Evolutionary conservation across 306 rosid genomes (phyloP).

Genomic region (Trichosanthes truncata): DNA sequence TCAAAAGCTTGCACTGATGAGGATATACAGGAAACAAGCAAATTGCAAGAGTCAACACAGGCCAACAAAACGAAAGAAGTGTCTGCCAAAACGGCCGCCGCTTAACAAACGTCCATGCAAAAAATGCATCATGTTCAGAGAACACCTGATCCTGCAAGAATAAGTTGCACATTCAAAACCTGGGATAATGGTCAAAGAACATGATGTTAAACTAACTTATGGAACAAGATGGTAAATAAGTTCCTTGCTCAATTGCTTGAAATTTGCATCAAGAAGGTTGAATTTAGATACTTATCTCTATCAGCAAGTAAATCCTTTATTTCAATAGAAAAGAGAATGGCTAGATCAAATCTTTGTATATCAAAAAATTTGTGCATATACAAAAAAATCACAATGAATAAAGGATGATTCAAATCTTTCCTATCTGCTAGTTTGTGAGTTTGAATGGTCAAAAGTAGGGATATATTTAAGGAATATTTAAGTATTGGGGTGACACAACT

Average conservation of each 20-base stretch:
- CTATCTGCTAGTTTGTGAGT: background rate
- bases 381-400: background rate
- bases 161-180: constrained; percentile 24
- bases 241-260: background rate
- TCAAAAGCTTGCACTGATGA: constrained; percentile 81
- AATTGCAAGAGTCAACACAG: constrained; percentile 89
- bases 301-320: background rate
- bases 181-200: background rate
- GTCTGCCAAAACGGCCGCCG: constrained; percentile 97
- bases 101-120: constrained; percentile 94
- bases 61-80: constrained; percentile 95
- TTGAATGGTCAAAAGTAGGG: background rate
- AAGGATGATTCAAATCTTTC: background rate
- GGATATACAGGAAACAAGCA: constrained; percentile 99
- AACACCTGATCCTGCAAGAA: constrained; percentile 78
- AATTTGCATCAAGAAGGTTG: background rate
- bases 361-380: background rate
- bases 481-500: background rate
- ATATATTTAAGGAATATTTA: background rate
- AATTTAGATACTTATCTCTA: background rate
- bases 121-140: constrained; percentile 90
- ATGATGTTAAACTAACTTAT: background rate
- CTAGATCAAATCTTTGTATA: background rate
- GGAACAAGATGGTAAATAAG: background rate
- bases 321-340: background rate